Evolutionary conservation across 441 rosid species (phyloP).

Genomic region (Isatis lusitanica): DNA sequence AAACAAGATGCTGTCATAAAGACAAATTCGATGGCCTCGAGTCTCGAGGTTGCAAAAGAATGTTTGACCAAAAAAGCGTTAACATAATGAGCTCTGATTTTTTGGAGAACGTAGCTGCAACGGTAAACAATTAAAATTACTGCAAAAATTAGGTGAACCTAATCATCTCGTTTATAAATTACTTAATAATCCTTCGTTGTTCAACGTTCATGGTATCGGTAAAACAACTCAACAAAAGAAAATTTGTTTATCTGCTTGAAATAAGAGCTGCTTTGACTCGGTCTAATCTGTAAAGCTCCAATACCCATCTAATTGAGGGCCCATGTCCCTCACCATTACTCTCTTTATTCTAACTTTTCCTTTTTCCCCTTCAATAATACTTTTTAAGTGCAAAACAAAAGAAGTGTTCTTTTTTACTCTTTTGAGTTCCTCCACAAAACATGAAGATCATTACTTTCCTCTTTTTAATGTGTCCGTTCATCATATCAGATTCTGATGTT

Average conservation of each 20-base stretch:
- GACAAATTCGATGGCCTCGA: conserved; percentile 23
- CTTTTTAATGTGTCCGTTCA: neutral
- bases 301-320: neutral
- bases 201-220: neutral
- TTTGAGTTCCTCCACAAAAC: neutral
- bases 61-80: conserved; percentile 25
- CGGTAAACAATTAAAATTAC: conserved; percentile 14
- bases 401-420: neutral
- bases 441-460: neutral
- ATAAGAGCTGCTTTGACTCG: conserved; percentile 28
- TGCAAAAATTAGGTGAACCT: conserved; percentile 5
- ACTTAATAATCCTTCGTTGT: neutral
- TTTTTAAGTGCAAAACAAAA: neutral
- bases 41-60: conserved; percentile 25
- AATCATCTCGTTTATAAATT: neutral
- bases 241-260: neutral
- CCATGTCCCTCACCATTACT: neutral
- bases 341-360: neutral
- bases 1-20: conserved; percentile 14
- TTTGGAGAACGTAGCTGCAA: conserved; percentile 21
- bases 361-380: no score
- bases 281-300: conserved; percentile 23
- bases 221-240: neutral
- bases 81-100: neutral
- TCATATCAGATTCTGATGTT: neutral